phyloP scores from a whole-genome alignment of 75 land plant genomes.

The Gnetum montanum region DNA sequence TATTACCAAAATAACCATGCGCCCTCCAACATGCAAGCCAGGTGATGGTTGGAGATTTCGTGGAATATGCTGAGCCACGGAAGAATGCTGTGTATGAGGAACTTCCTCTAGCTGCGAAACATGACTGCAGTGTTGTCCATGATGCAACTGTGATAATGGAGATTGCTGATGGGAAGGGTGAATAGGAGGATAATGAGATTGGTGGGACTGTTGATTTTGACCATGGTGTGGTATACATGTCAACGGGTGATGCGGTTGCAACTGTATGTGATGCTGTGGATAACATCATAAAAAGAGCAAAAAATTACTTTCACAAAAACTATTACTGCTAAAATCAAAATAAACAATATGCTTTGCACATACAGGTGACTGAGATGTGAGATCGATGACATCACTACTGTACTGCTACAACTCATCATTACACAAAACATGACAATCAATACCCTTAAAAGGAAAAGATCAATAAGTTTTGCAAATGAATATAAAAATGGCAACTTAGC shows the following conservation, averaged over 20 bases:
- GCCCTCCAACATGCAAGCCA: slow-evolving; percentile 38
- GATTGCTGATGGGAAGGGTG: slow-evolving; percentile 36
- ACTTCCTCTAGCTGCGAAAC: slow-evolving; percentile 50
- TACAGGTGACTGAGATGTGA: slow-evolving; percentile 8
- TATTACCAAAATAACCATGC: slow-evolving; percentile 57
- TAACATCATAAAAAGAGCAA: slow-evolving; percentile 8
- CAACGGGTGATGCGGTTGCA: slow-evolving; percentile 46
- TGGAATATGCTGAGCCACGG: slow-evolving; percentile 48
- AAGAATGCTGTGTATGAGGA: slow-evolving; percentile 35
- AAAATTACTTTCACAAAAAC: neutral
- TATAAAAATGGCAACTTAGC: neutral
- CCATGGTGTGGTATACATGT: slow-evolving; percentile 32
- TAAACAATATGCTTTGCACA: neutral
- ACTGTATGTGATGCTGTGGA: slow-evolving; percentile 56
- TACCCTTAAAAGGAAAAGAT: neutral
- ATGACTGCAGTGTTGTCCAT: slow-evolving; percentile 48
- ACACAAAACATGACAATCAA: neutral
- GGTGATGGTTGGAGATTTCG: slow-evolving; percentile 38
- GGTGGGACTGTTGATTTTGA: slow-evolving; percentile 42
- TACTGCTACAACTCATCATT: slow-evolving; percentile 7
- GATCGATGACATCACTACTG: slow-evolving; percentile 9
- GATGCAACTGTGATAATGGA: slow-evolving; percentile 26
- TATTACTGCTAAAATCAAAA: slow-evolving; percentile 10
- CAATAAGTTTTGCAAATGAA: neutral
- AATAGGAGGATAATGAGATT: slow-evolving; percentile 39